Percentiles rank a stretch among this genome's conserved stretches.
Conservation (phyloP, 2,329 filamentous ascomycete species). For the Penicillium sp. region DNA sequence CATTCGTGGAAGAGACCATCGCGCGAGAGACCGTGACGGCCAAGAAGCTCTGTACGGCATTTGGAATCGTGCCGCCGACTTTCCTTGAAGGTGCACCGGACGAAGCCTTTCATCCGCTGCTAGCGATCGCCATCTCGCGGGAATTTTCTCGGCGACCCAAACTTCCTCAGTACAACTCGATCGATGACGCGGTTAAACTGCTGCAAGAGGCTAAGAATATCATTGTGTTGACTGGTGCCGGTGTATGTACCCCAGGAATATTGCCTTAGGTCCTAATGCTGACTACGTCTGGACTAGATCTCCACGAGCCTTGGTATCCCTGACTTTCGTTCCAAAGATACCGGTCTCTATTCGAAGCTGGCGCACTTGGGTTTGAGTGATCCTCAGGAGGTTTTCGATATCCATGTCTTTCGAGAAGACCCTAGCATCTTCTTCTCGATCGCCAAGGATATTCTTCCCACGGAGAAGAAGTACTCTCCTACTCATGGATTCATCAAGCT, state of each 20-base stretch:
- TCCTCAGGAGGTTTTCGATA: conserved; percentile 94
- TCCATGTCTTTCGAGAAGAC: conserved; percentile 76
- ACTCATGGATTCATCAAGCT: conserved; percentile 92
- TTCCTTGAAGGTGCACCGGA: conserved; percentile 71
- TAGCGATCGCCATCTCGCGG: conserved; percentile 71
- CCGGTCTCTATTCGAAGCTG: conserved; percentile 82
- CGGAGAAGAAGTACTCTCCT: conserved; percentile 73
- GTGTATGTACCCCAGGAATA: conserved; percentile 42
- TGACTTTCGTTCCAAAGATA: conserved; percentile 91
- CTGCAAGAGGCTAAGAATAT: conserved; percentile 73
- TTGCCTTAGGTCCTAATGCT: background rate
- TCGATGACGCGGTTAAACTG: conserved; percentile 79
- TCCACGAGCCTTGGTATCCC: conserved; percentile 95
- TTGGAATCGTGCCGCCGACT: conserved; percentile 67
- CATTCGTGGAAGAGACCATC: conserved; percentile 70
- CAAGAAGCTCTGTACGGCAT: conserved; percentile 80
- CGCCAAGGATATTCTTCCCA: conserved; percentile 83
- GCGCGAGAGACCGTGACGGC: conserved; percentile 65
- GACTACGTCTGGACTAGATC: conserved; percentile 49
- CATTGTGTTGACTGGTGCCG: conserved; percentile 88
- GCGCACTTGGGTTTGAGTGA: conserved; percentile 71
- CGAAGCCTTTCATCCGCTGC: conserved; percentile 66
- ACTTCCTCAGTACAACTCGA: conserved; percentile 70
- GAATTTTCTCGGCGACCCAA: conserved; percentile 80
- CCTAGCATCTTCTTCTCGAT: conserved; percentile 87